Conservation (phyloP, 257 asterid species). For the Fraxinus americana region DNA sequence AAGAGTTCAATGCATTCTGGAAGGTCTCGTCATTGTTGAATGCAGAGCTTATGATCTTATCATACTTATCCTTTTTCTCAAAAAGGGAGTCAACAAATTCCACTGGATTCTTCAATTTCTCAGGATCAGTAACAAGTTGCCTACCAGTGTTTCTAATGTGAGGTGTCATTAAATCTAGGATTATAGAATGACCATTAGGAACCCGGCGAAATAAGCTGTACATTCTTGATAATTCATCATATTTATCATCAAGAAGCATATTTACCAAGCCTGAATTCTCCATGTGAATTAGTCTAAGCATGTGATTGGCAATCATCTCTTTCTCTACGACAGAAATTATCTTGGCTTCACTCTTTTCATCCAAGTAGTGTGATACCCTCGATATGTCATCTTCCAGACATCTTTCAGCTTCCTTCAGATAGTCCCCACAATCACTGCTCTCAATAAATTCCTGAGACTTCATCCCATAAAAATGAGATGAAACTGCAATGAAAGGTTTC, state of each 20-base stretch:
- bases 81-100: conserved; percentile 81
- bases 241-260: conserved; percentile 81
- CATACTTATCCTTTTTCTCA: conserved; percentile 74
- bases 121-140: conserved; percentile 56
- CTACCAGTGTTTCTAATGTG: conserved; percentile 83
- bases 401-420: conserved; percentile 30
- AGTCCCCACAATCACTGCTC: conserved; percentile 83
- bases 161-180: conserved; percentile 60
- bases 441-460: conserved; percentile 88
- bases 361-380: conserved; percentile 80
- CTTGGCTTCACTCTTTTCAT: conserved; percentile 71
- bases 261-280: conserved; percentile 83
- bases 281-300: conserved; percentile 72
- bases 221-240: conserved; percentile 85
- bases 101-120: conserved; percentile 62
- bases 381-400: conserved; percentile 85
- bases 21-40: conserved; percentile 64
- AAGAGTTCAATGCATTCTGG: background rate
- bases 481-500: conserved; percentile 75
- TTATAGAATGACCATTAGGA: conserved; percentile 49
- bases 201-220: conserved; percentile 73
- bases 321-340: conserved; percentile 75
- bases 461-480: conserved; percentile 82
- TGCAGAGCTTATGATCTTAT: conserved; percentile 63
- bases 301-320: conserved; percentile 91